These are phyloP conservation scores for Eucalyptus pauciflora DNA, from an alignment of 345 rosid species.

Conservation along the genomic window DNA sequence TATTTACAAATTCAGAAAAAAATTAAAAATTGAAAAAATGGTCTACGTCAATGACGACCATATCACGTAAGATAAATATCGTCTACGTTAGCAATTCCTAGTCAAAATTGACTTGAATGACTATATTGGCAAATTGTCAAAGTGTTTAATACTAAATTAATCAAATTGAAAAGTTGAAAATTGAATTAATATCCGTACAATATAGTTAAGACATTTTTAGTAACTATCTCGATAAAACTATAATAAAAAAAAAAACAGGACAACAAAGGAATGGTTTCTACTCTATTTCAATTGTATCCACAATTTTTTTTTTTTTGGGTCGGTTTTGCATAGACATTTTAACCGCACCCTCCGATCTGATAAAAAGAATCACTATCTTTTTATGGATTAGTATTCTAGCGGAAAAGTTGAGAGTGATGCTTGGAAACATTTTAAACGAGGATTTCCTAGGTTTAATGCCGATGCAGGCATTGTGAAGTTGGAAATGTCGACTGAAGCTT, in stretches of 20 bases:
- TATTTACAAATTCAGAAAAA: neutral
- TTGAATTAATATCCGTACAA: fast-evolving
- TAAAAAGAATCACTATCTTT: neutral
- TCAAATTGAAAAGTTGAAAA: fast-evolving
- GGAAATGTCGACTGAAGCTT: neutral
- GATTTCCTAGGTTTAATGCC: neutral
- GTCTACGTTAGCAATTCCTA: fast-evolving
- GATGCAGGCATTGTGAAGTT: neutral
- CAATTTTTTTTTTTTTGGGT: too few species aligned
- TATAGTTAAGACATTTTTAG: neutral
- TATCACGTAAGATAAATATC: fast-evolving
- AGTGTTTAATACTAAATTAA: fast-evolving
- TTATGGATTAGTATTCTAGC: neutral
- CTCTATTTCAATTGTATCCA: neutral
- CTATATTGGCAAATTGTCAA: fast-evolving
- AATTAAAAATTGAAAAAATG: neutral
- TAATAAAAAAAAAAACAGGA: neutral
- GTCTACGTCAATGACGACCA: fast-evolving
- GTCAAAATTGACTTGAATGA: neutral
- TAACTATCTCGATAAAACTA: neutral
- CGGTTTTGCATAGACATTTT: neutral
- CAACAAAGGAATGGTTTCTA: neutral
- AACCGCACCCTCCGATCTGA: neutral
- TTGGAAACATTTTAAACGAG: neutral
- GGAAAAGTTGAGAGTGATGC: neutral